A percentile compares a stretch with the other conserved stretches of the same genome.
Evolutionary conservation across 495 filamentous ascomycete species (phyloP).

Genomic region (Glutinoglossum americanum): DNA sequence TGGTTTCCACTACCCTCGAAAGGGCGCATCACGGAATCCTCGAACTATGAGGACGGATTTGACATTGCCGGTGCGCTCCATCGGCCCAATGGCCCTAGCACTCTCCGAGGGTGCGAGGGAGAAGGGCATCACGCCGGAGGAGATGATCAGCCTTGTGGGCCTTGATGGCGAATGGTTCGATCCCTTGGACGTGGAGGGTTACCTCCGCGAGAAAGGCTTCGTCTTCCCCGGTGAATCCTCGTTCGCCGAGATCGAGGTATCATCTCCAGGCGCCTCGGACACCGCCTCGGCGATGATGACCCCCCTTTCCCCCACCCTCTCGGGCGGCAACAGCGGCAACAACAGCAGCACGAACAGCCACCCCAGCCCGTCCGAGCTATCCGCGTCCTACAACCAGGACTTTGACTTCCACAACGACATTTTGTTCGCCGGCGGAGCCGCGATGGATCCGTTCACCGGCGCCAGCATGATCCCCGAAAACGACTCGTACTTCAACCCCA

Average conservation of each 20-base stretch:
- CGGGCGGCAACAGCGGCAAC: neutral
- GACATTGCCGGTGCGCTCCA: constrained; percentile 17
- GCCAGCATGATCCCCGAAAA: neutral
- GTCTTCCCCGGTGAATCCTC: constrained; percentile 29
- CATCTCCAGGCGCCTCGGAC: constrained; percentile 7
- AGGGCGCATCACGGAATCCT: constrained; percentile 6
- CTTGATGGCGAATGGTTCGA: constrained; percentile 53
- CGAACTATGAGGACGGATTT: constrained; percentile 9
- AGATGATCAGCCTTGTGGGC: constrained; percentile 9
- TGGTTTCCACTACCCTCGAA: constrained; percentile 36
- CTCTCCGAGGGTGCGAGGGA: constrained; percentile 14
- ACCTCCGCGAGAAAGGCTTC: constrained; percentile 36
- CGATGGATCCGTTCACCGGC: neutral
- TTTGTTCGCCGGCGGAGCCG: neutral
- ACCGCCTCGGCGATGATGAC: neutral
- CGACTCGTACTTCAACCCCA: neutral
- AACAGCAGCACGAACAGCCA: neutral
- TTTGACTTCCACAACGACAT: neutral
- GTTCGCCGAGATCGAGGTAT: constrained; percentile 27
- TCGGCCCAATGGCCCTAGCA: constrained; percentile 12
- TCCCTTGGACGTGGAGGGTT: constrained; percentile 48
- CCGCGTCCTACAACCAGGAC: neutral
- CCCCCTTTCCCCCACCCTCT: neutral
- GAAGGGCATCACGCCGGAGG: constrained; percentile 8
- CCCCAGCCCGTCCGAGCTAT: neutral